Evolutionary conservation across 805 yeast genomes (phyloP), one percentile per base, ranked within the genome.

Genomic region (Sungouiozyma ichnusensis): DNA sequence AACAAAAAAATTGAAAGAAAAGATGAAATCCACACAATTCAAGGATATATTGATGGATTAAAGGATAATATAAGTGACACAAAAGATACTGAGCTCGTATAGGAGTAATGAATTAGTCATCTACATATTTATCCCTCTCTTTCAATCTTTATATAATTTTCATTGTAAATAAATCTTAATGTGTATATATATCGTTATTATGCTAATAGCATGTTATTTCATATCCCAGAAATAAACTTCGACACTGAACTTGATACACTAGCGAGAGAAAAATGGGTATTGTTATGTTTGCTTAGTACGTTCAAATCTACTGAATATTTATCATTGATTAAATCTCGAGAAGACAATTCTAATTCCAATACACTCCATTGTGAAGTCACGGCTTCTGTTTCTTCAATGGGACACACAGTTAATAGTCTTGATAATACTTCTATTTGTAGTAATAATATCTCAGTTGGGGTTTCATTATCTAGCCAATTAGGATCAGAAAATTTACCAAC

Each of bases 301-400:
- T 24, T 24, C 29, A 24, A 24, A 24, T 24, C 29, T 11, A 39
- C 8, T 9, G 59, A 49, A 33, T 50, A 52, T 14, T 47, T 46
- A 20, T 57, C 60, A 24, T 49, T 33, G 18, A 53, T 43, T 4
- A 57, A 36, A 42, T 60, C 55, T 44, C 64, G 55, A 2, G 66
- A 45, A n/a, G 65, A 52, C 6, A 66, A 44, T 20, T 66, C 70
- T 37, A 62, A 42, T 45, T 74, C 75, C 13, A 77, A 50, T 20
- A 65, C 57, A 32, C 72, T 72, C 85, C 92, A 83, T 43, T 80
- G 84, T 14, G 73, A 71, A 14, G 81, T 56, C 2, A 85, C 72
- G 9, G 71, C 64, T 27, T 69, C 67, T 41, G 76, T 67, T 48
- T 81, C 77, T 34, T 73, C 78, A 2, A 66, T 61, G 0, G 82